Conservation (phyloP, 352 stramenopile genomes). For the Pythium sukuiense region DNA sequence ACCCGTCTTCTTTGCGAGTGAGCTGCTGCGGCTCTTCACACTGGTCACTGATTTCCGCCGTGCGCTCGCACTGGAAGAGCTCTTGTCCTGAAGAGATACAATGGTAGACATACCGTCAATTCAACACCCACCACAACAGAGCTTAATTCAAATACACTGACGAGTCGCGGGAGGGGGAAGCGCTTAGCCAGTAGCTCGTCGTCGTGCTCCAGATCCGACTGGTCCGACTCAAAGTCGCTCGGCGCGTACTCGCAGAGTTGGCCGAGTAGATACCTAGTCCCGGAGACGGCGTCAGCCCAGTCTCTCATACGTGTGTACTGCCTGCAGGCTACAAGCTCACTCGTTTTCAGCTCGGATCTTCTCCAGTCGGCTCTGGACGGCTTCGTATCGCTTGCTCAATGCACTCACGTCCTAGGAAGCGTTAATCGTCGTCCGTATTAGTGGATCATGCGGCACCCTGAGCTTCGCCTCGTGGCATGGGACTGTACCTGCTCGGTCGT, state of each 20-base stretch:
- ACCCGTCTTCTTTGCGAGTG: background rate
- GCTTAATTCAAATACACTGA: background rate
- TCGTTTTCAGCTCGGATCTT: conserved; percentile 39
- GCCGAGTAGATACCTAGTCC: conserved; percentile 36
- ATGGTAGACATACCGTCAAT: background rate
- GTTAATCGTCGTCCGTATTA: too few relatives aligned
- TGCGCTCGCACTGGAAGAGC: conserved; percentile 4
- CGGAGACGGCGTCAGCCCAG: background rate
- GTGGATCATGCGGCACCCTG: too few relatives aligned
- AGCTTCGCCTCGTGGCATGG: too few relatives aligned
- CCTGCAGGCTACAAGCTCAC: conserved; percentile 12
- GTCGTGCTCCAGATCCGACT: conserved; percentile 41
- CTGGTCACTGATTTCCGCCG: conserved; percentile 1
- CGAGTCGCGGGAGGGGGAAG: conserved; percentile 16
- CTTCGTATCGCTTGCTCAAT: conserved; percentile 22
- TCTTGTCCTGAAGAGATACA: background rate
- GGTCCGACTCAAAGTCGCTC: conserved; percentile 52
- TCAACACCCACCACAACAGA: too few relatives aligned
- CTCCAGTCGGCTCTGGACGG: conserved; percentile 23
- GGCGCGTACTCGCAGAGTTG: conserved; percentile 39
- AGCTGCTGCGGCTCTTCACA: background rate
- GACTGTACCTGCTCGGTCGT: conserved; percentile 28
- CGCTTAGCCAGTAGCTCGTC: conserved; percentile 21
- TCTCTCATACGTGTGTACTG: too few relatives aligned
- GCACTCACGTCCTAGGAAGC: conserved; percentile 27